A percentile compares a stretch with the other conserved stretches of the same genome.
Evolutionary conservation across 2,329 filamentous ascomycete genomes (phyloP).

Genomic region (Rutstroemia sp.): DNA sequence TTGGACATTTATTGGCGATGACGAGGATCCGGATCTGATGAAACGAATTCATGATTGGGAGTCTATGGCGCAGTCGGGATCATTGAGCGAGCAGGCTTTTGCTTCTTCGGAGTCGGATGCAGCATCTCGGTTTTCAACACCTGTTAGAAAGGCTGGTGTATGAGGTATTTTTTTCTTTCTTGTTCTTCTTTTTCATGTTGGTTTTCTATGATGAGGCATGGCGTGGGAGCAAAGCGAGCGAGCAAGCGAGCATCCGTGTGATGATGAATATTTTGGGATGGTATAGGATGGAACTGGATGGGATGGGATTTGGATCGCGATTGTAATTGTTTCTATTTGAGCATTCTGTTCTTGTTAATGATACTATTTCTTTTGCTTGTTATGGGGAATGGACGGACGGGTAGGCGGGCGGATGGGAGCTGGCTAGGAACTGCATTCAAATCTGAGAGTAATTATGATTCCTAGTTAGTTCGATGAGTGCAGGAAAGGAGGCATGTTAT

Average conservation of each 20-base stretch:
- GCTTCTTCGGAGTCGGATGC: constrained; percentile 12
- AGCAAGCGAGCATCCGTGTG: not conserved
- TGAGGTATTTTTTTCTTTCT: not conserved
- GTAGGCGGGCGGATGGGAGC: not conserved
- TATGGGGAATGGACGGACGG: not conserved
- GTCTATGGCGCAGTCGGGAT: constrained; percentile 21
- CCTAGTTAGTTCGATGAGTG: not conserved
- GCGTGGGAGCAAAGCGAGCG: not conserved
- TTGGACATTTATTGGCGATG: constrained; percentile 78
- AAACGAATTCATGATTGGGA: constrained; percentile 29
- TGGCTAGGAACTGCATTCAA: not conserved
- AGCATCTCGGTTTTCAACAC: constrained; percentile 1
- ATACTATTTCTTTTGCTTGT: too few relatives aligned
- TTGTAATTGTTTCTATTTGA: not conserved
- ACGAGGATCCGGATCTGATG: constrained; percentile 28
- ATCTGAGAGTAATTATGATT: not conserved
- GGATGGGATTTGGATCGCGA: too few relatives aligned
- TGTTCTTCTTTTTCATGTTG: too few relatives aligned
- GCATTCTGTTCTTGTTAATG: too few relatives aligned
- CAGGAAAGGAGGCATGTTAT: not conserved
- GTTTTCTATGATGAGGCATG: not conserved
- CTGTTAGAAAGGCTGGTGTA: constrained; percentile 2
- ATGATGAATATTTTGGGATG: not conserved
- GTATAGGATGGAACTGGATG: not conserved
- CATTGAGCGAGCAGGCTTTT: constrained; percentile 5